These are phyloP conservation scores for Polyporus tsugae DNA, from an alignment of 1,284 basidiomycete species.

Conservation along the genomic window DNA sequence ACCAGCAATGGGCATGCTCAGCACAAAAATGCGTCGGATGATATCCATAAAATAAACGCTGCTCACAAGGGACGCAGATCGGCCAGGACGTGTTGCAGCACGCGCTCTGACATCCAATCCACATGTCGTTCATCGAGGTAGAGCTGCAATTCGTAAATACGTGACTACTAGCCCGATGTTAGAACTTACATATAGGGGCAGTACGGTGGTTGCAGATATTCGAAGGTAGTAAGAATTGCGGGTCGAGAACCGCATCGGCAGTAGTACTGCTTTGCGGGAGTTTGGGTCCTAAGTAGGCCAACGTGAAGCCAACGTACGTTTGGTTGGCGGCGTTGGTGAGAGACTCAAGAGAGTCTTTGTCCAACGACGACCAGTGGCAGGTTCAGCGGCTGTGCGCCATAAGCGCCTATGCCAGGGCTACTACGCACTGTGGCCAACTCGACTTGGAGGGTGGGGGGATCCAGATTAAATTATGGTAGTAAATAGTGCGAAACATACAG, in stretches of 20 bases:
- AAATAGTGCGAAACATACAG: constrained; percentile 10
- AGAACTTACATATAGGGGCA: constrained; percentile 73
- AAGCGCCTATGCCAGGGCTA: not conserved
- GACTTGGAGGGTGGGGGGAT: not conserved
- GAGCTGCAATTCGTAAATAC: constrained; percentile 50
- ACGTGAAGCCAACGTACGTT: not conserved
- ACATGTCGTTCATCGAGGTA: constrained; percentile 83
- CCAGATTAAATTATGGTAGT: constrained; percentile 5
- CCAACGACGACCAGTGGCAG: no score
- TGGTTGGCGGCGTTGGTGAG: not conserved
- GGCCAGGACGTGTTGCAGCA: constrained; percentile 74
- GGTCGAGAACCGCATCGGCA: constrained; percentile 48
- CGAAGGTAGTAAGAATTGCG: constrained; percentile 78
- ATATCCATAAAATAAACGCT: not conserved
- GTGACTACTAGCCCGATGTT: not conserved
- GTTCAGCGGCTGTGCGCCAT: not conserved
- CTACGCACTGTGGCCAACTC: no score
- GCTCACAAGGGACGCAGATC: constrained; percentile 75
- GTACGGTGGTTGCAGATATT: constrained; percentile 65
- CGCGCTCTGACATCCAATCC: constrained; percentile 80
- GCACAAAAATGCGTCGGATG: not conserved
- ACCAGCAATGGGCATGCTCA: not conserved
- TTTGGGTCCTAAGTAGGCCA: not conserved
- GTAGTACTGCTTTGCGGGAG: not conserved
- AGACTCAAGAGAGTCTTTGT: no score